phyloP scores from a whole-genome alignment of 2,329 filamentous ascomycete species.

The Phyllosticta ampelicida region DNA sequence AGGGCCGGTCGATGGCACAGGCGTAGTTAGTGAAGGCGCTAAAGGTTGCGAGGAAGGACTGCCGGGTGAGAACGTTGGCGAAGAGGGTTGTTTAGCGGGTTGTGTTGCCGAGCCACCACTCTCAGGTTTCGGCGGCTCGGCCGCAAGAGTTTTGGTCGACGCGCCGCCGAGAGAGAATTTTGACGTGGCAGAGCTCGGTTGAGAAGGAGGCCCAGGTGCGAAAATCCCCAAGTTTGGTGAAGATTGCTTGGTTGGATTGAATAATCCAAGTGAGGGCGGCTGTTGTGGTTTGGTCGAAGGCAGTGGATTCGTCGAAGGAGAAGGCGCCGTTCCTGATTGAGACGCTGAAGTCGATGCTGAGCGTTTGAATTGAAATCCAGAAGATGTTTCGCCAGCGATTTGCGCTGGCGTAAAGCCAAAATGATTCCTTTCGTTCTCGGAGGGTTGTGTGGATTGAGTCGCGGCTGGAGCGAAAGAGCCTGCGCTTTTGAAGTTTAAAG shows the following conservation, averaged over 20 bases:
- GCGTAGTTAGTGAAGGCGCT: neutral
- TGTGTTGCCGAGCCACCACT: neutral
- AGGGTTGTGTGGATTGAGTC: neutral
- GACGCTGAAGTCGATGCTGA: neutral
- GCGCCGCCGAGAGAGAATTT: neutral
- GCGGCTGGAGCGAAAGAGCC: no score
- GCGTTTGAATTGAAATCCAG: neutral
- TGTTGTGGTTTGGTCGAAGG: neutral
- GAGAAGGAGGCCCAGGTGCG: neutral
- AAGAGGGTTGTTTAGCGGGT: no score
- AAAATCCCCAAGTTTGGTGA: neutral
- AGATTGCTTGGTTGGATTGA: constrained; percentile 7
- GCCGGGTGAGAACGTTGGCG: no score
- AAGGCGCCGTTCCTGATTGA: neutral
- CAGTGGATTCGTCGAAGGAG: neutral
- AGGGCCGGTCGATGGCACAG: neutral
- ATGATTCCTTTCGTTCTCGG: neutral
- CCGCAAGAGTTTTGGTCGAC: neutral
- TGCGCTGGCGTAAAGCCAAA: constrained; percentile 2
- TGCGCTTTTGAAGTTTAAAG: neutral
- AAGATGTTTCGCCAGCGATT: neutral
- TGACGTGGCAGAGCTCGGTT: neutral
- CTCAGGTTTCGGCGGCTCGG: neutral
- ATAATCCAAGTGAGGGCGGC: constrained; percentile 1
- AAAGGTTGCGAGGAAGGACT: no score